Evolutionary conservation across 2,329 filamentous ascomycete genomes (phyloP), one percentile per base, ranked within the genome.

Genomic region (Zymoseptoria pseudotritici): DNA sequence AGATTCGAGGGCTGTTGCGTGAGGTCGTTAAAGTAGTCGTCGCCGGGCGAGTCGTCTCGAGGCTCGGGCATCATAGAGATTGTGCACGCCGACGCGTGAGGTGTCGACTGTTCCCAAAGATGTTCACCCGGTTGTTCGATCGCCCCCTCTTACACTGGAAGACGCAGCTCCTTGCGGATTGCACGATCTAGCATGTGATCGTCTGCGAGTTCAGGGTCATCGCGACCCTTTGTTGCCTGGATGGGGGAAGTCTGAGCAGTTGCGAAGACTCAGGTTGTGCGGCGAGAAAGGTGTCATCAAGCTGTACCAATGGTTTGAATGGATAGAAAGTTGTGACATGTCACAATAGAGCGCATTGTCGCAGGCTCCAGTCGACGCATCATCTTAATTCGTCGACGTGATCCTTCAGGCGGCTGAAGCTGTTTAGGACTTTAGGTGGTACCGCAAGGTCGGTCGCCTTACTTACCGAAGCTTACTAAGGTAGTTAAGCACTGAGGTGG

Each of bases 21-120:
- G 53, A 82, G 75, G 62, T 84, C 79, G 72, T 85, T 85, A 76
- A 84, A 84, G 73, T 80, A 84, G 63, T 79, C 78, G 13, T 71
- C 69, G 55, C 62, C 63, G 1, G 67, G 66, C 54, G 66, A 68
- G 21, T 62, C 58, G 31, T 65, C 64, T 52, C 60, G 60, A 29
- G 61, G 60, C 36, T 60, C 65, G 21, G 65, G 53, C 68, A 70
- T 70, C 5, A 17, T 46, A n/a, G 13, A n/a, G 36, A 17, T 13
- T 42, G 36, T 4, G 36, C 10, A 42, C 36, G 36, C 17, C 36
- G 36, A 42, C 36, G 36, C 11, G 36, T 42, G 36, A 42, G 36
- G 36, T 42, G 36, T 42, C 10, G 3, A 46, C 13, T 46, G 36
- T 46, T 46, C 13, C 36, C 11, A 17, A 17, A 46, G 36, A 46